phyloP scores from a whole-genome alignment of 768 basidiomycete genomes.

The Gautieria morchelliformis region DNA sequence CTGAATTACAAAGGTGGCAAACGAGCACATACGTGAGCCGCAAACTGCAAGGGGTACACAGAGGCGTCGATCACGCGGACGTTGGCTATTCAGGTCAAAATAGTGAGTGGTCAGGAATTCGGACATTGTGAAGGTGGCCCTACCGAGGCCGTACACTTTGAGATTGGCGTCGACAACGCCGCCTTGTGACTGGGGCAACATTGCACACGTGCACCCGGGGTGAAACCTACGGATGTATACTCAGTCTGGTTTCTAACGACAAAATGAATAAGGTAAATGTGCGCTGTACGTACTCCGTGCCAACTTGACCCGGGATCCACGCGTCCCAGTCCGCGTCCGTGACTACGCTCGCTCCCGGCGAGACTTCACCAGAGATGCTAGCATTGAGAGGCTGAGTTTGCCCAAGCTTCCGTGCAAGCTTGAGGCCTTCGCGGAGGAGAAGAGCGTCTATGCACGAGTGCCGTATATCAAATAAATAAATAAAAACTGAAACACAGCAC shows the following conservation, averaged over 20 bases:
- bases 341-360: slow-evolving; percentile 39
- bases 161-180: slow-evolving; percentile 51
- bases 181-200: slow-evolving; percentile 43
- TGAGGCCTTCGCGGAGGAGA: slow-evolving; percentile 49
- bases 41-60: slow-evolving; percentile 44
- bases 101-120: no score
- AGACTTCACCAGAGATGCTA: slow-evolving; percentile 35
- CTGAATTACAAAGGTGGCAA: background rate
- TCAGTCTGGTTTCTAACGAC: background rate
- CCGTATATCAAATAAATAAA: background rate
- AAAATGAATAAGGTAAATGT: slow-evolving; percentile 7
- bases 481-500: background rate
- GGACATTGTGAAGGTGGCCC: slow-evolving; percentile 7
- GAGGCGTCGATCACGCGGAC: slow-evolving; percentile 50
- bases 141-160: slow-evolving; percentile 43
- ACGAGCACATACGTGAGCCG: slow-evolving; percentile 31
- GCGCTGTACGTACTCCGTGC: slow-evolving; percentile 30
- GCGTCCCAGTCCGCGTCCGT: slow-evolving; percentile 49
- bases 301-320: slow-evolving; percentile 34
- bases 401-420: slow-evolving; percentile 49
- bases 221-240: slow-evolving; percentile 29
- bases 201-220: slow-evolving; percentile 46
- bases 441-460: slow-evolving; percentile 25
- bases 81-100: slow-evolving; percentile 26
- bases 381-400: slow-evolving; percentile 39